Conservation (phyloP, 352 stramenopile genomes). For the Elongisporangium undulatum region DNA sequence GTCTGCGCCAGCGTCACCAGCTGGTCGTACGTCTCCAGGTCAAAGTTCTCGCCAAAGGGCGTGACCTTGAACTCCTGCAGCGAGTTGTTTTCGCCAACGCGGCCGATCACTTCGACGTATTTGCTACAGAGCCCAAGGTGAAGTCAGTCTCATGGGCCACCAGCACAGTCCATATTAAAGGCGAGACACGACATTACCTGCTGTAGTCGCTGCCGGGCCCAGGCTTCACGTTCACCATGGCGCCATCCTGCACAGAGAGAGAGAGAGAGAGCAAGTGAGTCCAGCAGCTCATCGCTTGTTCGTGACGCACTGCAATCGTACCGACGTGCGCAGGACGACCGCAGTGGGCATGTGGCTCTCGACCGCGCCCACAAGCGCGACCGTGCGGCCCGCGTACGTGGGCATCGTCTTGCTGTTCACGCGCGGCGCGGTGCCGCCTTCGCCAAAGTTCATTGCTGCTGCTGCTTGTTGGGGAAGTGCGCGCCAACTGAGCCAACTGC, state of each 20-base stretch:
- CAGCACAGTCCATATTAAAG: too few relatives aligned
- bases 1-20: conserved; percentile 67
- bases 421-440: conserved; percentile 64
- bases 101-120: conserved; percentile 82
- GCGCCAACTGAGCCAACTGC: background rate
- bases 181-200: conserved; percentile 35
- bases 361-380: conserved; percentile 70
- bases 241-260: conserved; percentile 46
- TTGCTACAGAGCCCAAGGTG: conserved; percentile 29
- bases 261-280: conserved; percentile 3
- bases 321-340: conserved; percentile 69
- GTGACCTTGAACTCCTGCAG: conserved; percentile 86
- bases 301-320: conserved; percentile 16
- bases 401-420: conserved; percentile 80
- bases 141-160: background rate
- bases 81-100: conserved; percentile 60
- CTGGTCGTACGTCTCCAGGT: conserved; percentile 81
- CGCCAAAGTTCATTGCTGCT: conserved; percentile 46
- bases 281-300: background rate
- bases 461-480: background rate
- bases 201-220: conserved; percentile 74
- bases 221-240: conserved; percentile 68
- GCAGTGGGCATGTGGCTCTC: conserved; percentile 70
- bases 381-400: conserved; percentile 58
- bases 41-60: conserved; percentile 78